Conservation (phyloP, 2,329 filamentous ascomycete species). For the Fusarium albosuccineum region DNA sequence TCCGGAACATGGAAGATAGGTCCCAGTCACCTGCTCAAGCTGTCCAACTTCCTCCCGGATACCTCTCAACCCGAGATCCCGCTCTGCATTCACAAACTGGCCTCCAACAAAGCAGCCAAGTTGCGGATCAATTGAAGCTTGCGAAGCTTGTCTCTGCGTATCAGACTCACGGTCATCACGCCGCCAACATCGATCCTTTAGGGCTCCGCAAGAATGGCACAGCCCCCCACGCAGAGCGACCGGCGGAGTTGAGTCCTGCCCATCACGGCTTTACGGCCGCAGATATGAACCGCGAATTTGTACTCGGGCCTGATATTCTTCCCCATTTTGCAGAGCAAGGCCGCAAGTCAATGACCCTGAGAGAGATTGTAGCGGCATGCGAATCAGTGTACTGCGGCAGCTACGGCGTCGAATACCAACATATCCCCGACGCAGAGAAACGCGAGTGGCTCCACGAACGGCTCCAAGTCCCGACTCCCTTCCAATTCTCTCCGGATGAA, state of each 20-base stretch:
- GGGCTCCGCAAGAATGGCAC: conserved; percentile 70
- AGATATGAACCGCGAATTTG: conserved; percentile 91
- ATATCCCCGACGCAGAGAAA: conserved; percentile 94
- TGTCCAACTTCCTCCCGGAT: conserved; percentile 92
- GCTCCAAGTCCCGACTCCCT: conserved; percentile 90
- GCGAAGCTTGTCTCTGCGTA: conserved; percentile 84
- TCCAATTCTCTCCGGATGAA: conserved; percentile 96
- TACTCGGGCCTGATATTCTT: conserved; percentile 90
- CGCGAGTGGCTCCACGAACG: conserved; percentile 98
- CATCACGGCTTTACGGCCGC: conserved; percentile 94
- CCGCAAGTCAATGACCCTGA: conserved; percentile 92
- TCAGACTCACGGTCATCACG: conserved; percentile 96
- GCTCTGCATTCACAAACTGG: conserved; percentile 57
- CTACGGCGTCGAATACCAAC: conserved; percentile 98
- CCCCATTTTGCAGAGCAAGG: conserved; percentile 89
- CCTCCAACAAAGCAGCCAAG: conserved; percentile 69
- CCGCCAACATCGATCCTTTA: conserved; percentile 95
- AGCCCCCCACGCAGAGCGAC: conserved; percentile 75
- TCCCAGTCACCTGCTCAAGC: conserved; percentile 96
- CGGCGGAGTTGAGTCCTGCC: conserved; percentile 87
- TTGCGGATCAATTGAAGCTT: neutral
- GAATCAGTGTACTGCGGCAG: conserved; percentile 95
- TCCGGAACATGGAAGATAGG: conserved; percentile 97
- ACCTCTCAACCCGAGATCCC: conserved; percentile 75
- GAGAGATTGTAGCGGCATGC: conserved; percentile 91